Percentiles rank a stretch among this genome's conserved stretches.
Conservation (phyloP, 805 yeast genomes). For the Cyberlindnera japonica region DNA sequence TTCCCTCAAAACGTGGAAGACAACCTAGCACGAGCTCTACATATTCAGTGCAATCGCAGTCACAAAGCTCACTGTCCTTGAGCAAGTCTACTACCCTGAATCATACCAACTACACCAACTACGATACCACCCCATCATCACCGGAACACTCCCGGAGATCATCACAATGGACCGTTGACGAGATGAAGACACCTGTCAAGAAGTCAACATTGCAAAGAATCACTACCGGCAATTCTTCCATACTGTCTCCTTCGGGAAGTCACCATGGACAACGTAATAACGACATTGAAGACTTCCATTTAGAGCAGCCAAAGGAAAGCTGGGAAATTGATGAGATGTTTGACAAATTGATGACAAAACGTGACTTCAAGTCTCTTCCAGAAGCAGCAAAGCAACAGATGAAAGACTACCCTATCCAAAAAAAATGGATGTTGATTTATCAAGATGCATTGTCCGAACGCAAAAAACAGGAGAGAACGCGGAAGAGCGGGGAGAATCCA, state of each 20-base stretch:
- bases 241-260: constrained; percentile 26
- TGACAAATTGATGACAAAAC: constrained; percentile 72
- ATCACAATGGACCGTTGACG: constrained; percentile 23
- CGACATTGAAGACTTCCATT: constrained; percentile 19
- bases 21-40: constrained; percentile 26
- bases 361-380: constrained; percentile 73
- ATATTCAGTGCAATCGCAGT: constrained; percentile 22
- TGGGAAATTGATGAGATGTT: constrained; percentile 71
- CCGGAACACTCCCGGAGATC: constrained; percentile 28
- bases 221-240: constrained; percentile 21
- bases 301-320: constrained; percentile 67
- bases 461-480: constrained; percentile 46
- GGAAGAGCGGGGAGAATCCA: constrained; percentile 24
- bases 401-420: constrained; percentile 67
- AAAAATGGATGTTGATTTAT: constrained; percentile 87
- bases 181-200: constrained; percentile 21
- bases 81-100: constrained; percentile 27
- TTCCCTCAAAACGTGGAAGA: constrained; percentile 14
- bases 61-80: constrained; percentile 26
- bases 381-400: constrained; percentile 72
- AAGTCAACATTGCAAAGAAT: constrained; percentile 24
- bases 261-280: constrained; percentile 4
- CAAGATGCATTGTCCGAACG: constrained; percentile 81
- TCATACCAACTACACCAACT: constrained; percentile 18
- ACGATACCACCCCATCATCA: constrained; percentile 24